Percentiles rank a stretch among this genome's conserved stretches.
These are phyloP conservation scores for Marasmius sp. DNA, from an alignment of 1,284 basidiomycete genomes.

Conservation along the genomic window DNA sequence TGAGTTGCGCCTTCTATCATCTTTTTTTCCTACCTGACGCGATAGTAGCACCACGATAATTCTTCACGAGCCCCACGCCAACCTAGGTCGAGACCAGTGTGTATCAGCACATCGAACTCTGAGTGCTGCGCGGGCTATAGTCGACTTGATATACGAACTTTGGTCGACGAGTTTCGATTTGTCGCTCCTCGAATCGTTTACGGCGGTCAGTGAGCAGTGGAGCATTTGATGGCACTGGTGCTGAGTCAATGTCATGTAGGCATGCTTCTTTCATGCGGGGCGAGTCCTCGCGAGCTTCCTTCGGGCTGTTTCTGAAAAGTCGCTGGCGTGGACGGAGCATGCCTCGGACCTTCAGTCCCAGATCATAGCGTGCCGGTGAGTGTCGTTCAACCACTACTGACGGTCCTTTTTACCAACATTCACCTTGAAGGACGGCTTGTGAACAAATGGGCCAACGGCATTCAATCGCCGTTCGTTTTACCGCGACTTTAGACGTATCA, in stretches of 20 bases:
- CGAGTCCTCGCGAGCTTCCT: constrained; percentile 65
- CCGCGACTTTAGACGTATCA: constrained; percentile 57
- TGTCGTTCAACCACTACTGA: constrained; percentile 9
- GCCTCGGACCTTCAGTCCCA: constrained; percentile 56
- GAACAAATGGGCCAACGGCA: constrained; percentile 62
- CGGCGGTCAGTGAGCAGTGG: constrained; percentile 40
- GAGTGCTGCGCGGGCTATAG: constrained; percentile 59
- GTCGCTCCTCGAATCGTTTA: constrained; percentile 61
- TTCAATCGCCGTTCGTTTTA: constrained; percentile 65
- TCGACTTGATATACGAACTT: constrained; percentile 66
- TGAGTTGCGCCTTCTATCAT: constrained; percentile 33
- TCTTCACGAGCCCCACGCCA: constrained; percentile 72
- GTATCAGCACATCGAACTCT: constrained; percentile 67
- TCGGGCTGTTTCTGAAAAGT: constrained; percentile 54
- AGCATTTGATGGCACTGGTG: background rate
- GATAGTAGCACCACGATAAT: constrained; percentile 56
- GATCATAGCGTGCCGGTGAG: constrained; percentile 65
- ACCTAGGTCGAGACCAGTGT: constrained; percentile 54
- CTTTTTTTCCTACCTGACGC: constrained; percentile 7
- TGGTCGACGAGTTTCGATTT: constrained; percentile 71
- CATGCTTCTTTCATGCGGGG: constrained; percentile 45
- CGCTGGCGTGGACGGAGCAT: constrained; percentile 46
- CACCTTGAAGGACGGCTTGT: constrained; percentile 49
- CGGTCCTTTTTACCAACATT: constrained; percentile 3
- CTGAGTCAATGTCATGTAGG: background rate